These are phyloP conservation scores for Streptanthus diversifolius DNA, from an alignment of 345 rosid species.

Conservation along the genomic window DNA sequence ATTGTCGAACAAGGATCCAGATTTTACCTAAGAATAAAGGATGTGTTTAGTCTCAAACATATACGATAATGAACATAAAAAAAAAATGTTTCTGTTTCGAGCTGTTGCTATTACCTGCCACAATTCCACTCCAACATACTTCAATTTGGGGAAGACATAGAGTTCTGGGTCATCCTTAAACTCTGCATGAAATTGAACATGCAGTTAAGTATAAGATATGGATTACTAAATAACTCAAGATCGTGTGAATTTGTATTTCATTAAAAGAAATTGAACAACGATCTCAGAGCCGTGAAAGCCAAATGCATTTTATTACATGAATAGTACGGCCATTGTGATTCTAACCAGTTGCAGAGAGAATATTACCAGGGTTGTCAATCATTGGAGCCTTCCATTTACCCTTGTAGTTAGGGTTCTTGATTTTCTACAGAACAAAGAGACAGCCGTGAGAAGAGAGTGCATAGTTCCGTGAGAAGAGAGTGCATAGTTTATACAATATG, in stretches of 20 bases:
- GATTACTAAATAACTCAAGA: background rate
- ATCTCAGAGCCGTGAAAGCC: background rate
- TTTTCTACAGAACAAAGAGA: constrained; percentile 54
- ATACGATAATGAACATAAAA: background rate
- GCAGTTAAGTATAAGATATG: background rate
- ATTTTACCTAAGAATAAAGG: constrained; percentile 55
- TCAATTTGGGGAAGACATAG: constrained; percentile 82
- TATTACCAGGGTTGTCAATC: constrained; percentile 95
- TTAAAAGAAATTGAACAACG: background rate
- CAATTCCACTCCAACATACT: constrained; percentile 88
- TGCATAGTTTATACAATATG: background rate
- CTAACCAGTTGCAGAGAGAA: background rate
- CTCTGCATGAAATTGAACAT: constrained; percentile 41
- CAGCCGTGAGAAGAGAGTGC: background rate
- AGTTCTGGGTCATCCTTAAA: constrained; percentile 93
- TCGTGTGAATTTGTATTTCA: background rate
- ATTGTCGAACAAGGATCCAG: constrained; percentile 94
- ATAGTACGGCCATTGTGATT: background rate
- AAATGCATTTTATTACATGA: background rate
- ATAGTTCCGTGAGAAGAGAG: background rate
- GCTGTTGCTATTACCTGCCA: constrained; percentile 74
- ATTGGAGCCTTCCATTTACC: constrained; percentile 97
- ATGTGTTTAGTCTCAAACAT: background rate
- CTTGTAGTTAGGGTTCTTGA: constrained; percentile 90
- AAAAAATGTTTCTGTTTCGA: background rate